These are phyloP conservation scores for Suillus spraguei DNA, from an alignment of 768 basidiomycete species.

Conservation along the genomic window DNA sequence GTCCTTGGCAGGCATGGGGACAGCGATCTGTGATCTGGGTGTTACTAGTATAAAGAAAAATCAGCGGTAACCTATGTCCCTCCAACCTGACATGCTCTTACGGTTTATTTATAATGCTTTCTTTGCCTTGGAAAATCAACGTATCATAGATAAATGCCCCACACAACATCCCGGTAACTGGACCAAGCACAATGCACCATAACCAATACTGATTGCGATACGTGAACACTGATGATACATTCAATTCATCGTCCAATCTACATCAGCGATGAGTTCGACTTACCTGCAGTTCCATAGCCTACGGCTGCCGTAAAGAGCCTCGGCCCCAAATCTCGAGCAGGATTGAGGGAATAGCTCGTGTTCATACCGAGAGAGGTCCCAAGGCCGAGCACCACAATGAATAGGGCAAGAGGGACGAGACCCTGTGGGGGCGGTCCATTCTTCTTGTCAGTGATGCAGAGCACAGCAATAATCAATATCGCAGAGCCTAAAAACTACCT, in stretches of 20 bases:
- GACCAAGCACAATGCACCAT: conserved; percentile 65
- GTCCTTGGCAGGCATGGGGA: too few relatives aligned
- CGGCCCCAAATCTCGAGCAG: conserved; percentile 74
- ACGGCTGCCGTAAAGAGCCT: conserved; percentile 70
- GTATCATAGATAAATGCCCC: conserved; percentile 61
- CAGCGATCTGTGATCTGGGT: too few relatives aligned
- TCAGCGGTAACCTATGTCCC: too few relatives aligned
- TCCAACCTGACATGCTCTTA: conserved; percentile 24
- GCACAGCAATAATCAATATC: conserved; percentile 54
- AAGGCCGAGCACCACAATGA: conserved; percentile 61
- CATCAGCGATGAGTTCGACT: conserved; percentile 23
- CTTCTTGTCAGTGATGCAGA: conserved; percentile 54
- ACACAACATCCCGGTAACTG: conserved; percentile 58
- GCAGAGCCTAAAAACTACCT: conserved; percentile 56
- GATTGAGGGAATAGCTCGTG: conserved; percentile 69
- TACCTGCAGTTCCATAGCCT: conserved; percentile 58
- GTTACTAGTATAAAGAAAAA: too few relatives aligned
- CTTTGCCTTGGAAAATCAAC: conserved; percentile 56
- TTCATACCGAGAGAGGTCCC: conserved; percentile 61
- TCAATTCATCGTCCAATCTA: conserved; percentile 1
- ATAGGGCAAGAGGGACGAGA: conserved; percentile 56
- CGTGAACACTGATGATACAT: conserved; percentile 19
- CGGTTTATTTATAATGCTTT: conserved; percentile 58
- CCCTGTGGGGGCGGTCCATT: conserved; percentile 52
- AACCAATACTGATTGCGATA: conserved; percentile 67